Conservation (phyloP, 345 rosid genomes). For the Zanthoxylum bungeanum region DNA sequence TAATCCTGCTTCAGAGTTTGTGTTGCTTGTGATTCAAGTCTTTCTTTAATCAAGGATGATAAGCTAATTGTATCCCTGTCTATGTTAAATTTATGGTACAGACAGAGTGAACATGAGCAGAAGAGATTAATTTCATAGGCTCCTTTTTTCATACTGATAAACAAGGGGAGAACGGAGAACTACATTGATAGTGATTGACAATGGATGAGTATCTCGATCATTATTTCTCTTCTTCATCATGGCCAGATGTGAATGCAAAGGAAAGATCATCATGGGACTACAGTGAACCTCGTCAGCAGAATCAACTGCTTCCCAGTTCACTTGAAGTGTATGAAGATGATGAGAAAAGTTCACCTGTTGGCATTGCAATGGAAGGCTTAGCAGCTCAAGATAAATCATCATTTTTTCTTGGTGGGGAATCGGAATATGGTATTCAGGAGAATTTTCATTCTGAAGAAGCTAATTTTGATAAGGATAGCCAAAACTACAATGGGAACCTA, state of each 20-base stretch:
- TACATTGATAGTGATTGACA: background rate
- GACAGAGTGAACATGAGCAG: background rate
- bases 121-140: background rate
- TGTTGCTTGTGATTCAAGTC: background rate
- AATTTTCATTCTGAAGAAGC: slow-evolving; percentile 22
- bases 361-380: slow-evolving; percentile 20
- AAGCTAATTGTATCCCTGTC: background rate
- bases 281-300: slow-evolving; percentile 21
- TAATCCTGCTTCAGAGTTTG: background rate
- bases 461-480: slow-evolving; percentile 13
- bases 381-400: slow-evolving; percentile 25
- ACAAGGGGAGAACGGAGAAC: background rate
- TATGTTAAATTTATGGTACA: slow-evolving; percentile 1
- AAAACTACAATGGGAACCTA: slow-evolving; percentile 13
- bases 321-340: slow-evolving; percentile 19
- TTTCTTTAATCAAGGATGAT: background rate
- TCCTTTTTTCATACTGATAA: background rate
- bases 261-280: slow-evolving; percentile 31
- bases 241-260: slow-evolving; percentile 26
- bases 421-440: slow-evolving; percentile 15
- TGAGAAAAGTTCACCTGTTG: slow-evolving; percentile 15
- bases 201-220: slow-evolving; percentile 46
- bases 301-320: slow-evolving; percentile 19
- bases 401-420: slow-evolving; percentile 22
- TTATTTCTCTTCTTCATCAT: slow-evolving; percentile 27